A percentile compares a stretch with the other conserved stretches of the same genome.
Conservation (phyloP, 192 early-diverging fungal species). For the Backusella tuberculispora region DNA sequence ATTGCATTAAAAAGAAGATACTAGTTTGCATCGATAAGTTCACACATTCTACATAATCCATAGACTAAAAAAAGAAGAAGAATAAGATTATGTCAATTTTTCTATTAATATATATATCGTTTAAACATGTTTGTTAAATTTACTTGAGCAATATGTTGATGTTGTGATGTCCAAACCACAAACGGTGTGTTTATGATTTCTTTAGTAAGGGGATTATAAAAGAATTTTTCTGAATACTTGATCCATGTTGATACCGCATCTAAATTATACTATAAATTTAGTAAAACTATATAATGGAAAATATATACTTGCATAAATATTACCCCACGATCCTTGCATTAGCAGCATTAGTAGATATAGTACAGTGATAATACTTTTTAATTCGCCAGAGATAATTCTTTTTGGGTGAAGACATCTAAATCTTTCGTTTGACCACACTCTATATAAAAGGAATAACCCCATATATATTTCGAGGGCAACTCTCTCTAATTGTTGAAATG, state of each 20-base stretch:
- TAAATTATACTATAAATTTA: constrained; percentile 5
- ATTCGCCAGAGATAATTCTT: constrained; percentile 29
- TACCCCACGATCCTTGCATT: constrained; percentile 37
- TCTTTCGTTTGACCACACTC: constrained; percentile 27
- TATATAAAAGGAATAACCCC: constrained; percentile 1
- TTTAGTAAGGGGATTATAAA: background rate
- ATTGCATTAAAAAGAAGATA: constrained; percentile 48
- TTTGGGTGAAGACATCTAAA: constrained; percentile 35
- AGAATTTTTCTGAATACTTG: constrained; percentile 35
- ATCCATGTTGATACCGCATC: constrained; percentile 35
- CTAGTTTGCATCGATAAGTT: constrained; percentile 37
- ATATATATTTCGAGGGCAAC: constrained; percentile 21
- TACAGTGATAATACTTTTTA: constrained; percentile 35
- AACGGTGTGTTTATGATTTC: constrained; percentile 30
- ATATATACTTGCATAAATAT: background rate
- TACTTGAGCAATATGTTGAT: constrained; percentile 25
- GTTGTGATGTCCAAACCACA: constrained; percentile 19
- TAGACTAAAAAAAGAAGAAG: background rate
- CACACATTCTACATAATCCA: constrained; percentile 32
- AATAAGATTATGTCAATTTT: background rate
- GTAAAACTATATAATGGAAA: too few species aligned
- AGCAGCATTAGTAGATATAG: constrained; percentile 35
- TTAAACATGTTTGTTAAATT: background rate
- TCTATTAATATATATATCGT: too few species aligned
- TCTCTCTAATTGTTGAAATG: constrained; percentile 15